Percentiles rank a stretch among this genome's conserved stretches.
These are phyloP conservation scores for Drechmeria coniospora DNA, from an alignment of 2,329 filamentous ascomycete species.

Conservation along the genomic window DNA sequence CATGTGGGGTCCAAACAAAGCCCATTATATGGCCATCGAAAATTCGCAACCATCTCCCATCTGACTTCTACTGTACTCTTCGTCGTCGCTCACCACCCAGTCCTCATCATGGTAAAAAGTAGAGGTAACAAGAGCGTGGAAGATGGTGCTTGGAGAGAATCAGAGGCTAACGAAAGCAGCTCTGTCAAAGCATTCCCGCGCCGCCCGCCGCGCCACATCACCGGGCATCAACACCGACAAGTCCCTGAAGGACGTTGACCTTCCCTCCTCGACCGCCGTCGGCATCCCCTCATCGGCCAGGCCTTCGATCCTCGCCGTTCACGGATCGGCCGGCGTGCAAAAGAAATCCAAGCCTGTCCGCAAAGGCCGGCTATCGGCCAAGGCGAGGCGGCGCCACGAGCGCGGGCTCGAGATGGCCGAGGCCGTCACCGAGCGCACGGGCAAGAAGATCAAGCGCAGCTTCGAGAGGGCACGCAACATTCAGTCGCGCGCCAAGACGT, in stretches of 20 bases:
- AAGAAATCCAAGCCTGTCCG: conserved; percentile 48
- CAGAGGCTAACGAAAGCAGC: too few relatives aligned
- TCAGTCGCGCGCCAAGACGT: conserved; percentile 34
- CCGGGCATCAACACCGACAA: conserved; percentile 58
- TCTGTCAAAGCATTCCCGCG: conserved; percentile 55
- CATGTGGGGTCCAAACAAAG: too few relatives aligned
- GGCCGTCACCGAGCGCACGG: conserved; percentile 42
- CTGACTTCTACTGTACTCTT: too few relatives aligned
- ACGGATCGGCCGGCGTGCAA: conserved; percentile 48
- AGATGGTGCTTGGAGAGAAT: too few relatives aligned
- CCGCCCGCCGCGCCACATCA: conserved; percentile 56
- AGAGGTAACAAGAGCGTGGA: too few relatives aligned
- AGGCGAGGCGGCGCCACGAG: conserved; percentile 40
- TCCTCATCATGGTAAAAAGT: too few relatives aligned
- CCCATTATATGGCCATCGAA: too few relatives aligned
- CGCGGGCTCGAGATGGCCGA: conserved; percentile 43
- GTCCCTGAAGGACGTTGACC: conserved; percentile 45
- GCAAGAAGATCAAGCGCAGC: conserved; percentile 39
- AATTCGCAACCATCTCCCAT: too few relatives aligned
- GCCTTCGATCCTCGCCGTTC: conserved; percentile 54
- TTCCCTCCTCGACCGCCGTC: conserved; percentile 23
- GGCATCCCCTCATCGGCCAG: conserved; percentile 22
- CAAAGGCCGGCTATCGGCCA: conserved; percentile 37
- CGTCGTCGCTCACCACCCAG: too few relatives aligned
- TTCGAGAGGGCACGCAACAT: conserved; percentile 30